phyloP scores from a whole-genome alignment of 306 rosid species.

The Cajanus cajan region DNA sequence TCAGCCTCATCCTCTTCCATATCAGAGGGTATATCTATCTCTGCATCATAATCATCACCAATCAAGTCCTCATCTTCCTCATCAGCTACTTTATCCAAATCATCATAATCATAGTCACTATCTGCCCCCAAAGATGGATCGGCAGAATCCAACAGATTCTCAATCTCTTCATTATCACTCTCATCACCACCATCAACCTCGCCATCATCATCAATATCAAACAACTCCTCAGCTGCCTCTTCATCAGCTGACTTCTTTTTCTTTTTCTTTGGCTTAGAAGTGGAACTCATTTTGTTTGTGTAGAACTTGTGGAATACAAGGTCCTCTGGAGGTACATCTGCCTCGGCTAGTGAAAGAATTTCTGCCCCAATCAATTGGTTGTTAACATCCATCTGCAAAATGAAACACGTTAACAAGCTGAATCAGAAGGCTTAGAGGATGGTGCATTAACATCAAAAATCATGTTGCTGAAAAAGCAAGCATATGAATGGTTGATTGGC shows the following conservation, averaged over 20 bases:
- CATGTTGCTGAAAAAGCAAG: not conserved
- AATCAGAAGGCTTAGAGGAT: not conserved
- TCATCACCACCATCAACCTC: slow-evolving; percentile 64
- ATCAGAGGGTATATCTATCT: slow-evolving; percentile 56
- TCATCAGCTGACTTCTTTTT: slow-evolving; percentile 66
- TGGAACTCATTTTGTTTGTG: slow-evolving; percentile 63
- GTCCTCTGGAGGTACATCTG: slow-evolving; percentile 90
- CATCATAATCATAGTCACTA: slow-evolving; percentile 76
- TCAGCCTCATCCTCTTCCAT: slow-evolving; percentile 53
- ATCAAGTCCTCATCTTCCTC: slow-evolving; percentile 86
- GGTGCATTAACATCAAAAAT: not conserved
- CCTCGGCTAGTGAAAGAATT: slow-evolving; percentile 78
- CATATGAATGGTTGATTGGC: slow-evolving; percentile 5
- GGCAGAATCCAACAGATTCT: slow-evolving; percentile 70
- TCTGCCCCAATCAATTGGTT: slow-evolving; percentile 72
- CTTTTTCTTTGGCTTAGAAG: slow-evolving; percentile 74
- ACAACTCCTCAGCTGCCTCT: slow-evolving; percentile 64
- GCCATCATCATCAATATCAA: slow-evolving; percentile 53
- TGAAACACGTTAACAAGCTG: slow-evolving; percentile 28
- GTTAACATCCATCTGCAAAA: slow-evolving; percentile 67
- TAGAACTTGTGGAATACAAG: slow-evolving; percentile 95
- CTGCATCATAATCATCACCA: slow-evolving; percentile 64
- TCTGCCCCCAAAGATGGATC: slow-evolving; percentile 48
- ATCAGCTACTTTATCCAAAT: slow-evolving; percentile 65
- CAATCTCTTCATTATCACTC: slow-evolving; percentile 90